Evolutionary conservation across 2,329 filamentous ascomycete genomes (phyloP), one percentile per base, ranked within the genome.

Genomic region (Fusarium pseudograminearum): DNA sequence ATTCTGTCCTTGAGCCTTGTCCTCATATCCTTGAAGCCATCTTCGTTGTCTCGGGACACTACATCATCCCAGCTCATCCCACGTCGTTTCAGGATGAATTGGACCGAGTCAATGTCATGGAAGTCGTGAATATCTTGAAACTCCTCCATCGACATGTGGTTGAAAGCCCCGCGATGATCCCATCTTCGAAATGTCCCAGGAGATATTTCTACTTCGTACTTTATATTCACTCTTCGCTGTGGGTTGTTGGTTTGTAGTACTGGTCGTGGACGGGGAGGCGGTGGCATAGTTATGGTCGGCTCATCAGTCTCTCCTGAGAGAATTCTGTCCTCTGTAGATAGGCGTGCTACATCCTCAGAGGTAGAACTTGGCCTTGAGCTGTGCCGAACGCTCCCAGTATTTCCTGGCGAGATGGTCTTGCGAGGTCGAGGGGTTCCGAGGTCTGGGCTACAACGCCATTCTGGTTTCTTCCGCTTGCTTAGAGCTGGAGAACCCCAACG

Each of bases 41-140:
- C 14, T 3, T 67, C 26, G 11, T 63, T 53, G 10, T 40, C 40
- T 6, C 51, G 41, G 2, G 42, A 1, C 1, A 67, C 52, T 5
- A 9, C 22, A 11, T 67, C 58, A 5, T 67, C 52, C 52, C 48
- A 67, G 11, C 58, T 67, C 30, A 62, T 67, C 10, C 48, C 65
- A 12, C 45, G 16, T 4, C 65, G 38, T 4, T 63, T 20, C 8
- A 67, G 18, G 5, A 57, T 7, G 7, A 67, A 67, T 8, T 26
- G 47, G 0, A 67, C 44, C 2, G 14, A 28, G 0, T 33, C 9
- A 22, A 67, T 18, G 6, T 54, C 22, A 1, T 46, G 2, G 5
- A 67, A 53, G 1, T n/a, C 11, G 20, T 38, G 46, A 2, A 15
- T 26, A 3, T 6, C 15, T 3, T 58, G 38, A 4, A 67, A 45